phyloP scores from a whole-genome alignment of 2,329 filamentous ascomycete genomes.

The Alternaria gaisen region DNA sequence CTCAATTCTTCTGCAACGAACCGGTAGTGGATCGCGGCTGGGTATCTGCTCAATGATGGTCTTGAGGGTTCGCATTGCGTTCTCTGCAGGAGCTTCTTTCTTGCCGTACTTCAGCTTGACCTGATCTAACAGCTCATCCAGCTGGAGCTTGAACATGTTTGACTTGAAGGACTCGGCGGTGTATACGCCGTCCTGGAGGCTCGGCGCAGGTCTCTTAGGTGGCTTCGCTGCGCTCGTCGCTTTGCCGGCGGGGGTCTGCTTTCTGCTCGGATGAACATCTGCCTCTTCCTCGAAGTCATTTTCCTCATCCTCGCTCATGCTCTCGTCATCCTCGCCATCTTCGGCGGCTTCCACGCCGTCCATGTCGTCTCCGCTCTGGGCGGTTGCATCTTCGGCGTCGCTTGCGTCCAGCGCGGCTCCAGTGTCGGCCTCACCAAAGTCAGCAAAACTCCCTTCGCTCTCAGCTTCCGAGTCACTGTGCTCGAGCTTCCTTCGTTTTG shows the following conservation, averaged over 20 bases:
- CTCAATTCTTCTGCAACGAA: conserved; percentile 27
- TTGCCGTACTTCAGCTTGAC: conserved; percentile 67
- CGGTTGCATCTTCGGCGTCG: conserved; percentile 23
- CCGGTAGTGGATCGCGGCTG: conserved; percentile 58
- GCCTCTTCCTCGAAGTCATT: conserved; percentile 21
- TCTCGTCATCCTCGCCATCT: conserved; percentile 16
- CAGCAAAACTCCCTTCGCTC: conserved; percentile 38
- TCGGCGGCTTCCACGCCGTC: conserved; percentile 20
- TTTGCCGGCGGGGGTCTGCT: conserved; percentile 14
- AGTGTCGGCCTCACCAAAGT: conserved; percentile 29
- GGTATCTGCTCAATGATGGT: conserved; percentile 61
- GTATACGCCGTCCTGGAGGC: conserved; percentile 53
- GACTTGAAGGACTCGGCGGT: conserved; percentile 69
- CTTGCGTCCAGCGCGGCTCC: conserved; percentile 24
- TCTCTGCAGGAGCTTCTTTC: conserved; percentile 62
- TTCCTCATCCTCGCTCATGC: conserved; percentile 23
- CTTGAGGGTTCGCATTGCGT: conserved; percentile 48
- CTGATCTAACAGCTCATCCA: conserved; percentile 69
- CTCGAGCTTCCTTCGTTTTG: conserved; percentile 60
- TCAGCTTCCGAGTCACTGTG: conserved; percentile 44
- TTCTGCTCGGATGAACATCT: conserved; percentile 19
- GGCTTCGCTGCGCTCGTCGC: conserved; percentile 23
- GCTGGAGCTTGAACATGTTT: conserved; percentile 72
- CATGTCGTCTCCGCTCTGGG: conserved; percentile 22
- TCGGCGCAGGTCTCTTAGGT: conserved; percentile 34